phyloP scores from a whole-genome alignment of 2,329 filamentous ascomycete species.

The Aspergillus eucalypticola region DNA sequence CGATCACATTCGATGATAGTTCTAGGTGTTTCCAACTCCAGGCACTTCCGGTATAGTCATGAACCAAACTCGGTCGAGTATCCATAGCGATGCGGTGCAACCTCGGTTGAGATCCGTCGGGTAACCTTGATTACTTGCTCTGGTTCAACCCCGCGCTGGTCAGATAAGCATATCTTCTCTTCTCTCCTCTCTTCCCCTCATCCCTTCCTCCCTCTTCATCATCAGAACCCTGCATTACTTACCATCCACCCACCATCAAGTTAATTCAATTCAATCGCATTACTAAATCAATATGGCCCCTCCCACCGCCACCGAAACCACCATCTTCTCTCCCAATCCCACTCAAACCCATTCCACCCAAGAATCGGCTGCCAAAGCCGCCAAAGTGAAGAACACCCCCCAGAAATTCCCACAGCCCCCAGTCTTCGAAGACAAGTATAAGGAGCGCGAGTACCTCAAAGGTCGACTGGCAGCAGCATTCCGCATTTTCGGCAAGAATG shows the following conservation, averaged over 20 bases:
- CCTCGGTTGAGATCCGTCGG: no score
- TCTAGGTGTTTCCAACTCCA: no score
- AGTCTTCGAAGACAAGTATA: conserved; percentile 43
- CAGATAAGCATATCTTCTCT: no score
- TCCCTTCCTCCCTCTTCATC: no score
- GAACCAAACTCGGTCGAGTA: no score
- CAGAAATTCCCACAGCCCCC: conserved; percentile 33
- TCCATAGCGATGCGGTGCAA: no score
- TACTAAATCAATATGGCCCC: conserved; percentile 14
- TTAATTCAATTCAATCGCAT: neutral
- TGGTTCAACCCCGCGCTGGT: no score
- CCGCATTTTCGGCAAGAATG: conserved; percentile 59
- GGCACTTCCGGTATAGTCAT: no score
- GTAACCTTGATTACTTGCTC: no score
- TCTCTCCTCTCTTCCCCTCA: no score
- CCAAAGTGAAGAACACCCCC: conserved; percentile 33
- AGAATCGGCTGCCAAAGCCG: conserved; percentile 24
- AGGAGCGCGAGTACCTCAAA: conserved; percentile 57
- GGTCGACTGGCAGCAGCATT: conserved; percentile 58
- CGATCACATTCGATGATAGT: no score
- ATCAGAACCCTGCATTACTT: no score
- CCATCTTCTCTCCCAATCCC: conserved; percentile 16
- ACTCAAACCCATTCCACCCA: conserved; percentile 26
- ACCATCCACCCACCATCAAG: neutral
- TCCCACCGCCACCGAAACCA: conserved; percentile 17